A percentile compares a stretch with the other conserved stretches of the same genome.
phyloP scores from a whole-genome alignment of 2,329 filamentous ascomycete genomes.

The Colletotrichum sp. region DNA sequence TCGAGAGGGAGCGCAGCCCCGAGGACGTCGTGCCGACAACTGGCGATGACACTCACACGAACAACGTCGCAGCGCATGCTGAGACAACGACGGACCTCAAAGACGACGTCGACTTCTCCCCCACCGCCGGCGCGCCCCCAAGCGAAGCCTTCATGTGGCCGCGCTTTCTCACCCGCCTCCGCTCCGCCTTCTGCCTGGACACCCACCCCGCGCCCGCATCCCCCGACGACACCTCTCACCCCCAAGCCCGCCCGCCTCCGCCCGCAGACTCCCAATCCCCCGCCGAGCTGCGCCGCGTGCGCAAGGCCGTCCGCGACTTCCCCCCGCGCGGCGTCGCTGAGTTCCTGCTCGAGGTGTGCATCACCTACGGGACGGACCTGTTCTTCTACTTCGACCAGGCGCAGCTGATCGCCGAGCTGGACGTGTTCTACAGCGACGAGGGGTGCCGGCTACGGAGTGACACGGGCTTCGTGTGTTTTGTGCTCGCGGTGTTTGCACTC shows the following conservation, averaged over 20 bases:
- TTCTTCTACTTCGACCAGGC: conserved; percentile 36
- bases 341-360: conserved; percentile 32
- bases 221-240: conserved; percentile 24
- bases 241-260: neutral
- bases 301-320: conserved; percentile 26
- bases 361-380: conserved; percentile 28
- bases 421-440: conserved; percentile 28
- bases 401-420: conserved; percentile 27
- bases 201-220: conserved; percentile 15
- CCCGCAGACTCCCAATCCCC: neutral
- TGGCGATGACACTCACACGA: neutral
- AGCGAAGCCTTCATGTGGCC: conserved; percentile 32
- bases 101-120: neutral
- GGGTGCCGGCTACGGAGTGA: conserved; percentile 25
- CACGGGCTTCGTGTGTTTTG: conserved; percentile 29
- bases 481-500: conserved; percentile 31
- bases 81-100: neutral
- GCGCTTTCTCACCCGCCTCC: conserved; percentile 26
- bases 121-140: neutral
- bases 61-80: neutral
- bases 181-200: conserved; percentile 31
- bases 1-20: conserved; percentile 10
- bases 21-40: neutral
- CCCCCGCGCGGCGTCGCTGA: conserved; percentile 31
- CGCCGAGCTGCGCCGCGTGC: conserved; percentile 25